Evolutionary conservation across 768 basidiomycete species (phyloP), one percentile per base, ranked within the genome.

Genomic region (Trametes villosa): DNA sequence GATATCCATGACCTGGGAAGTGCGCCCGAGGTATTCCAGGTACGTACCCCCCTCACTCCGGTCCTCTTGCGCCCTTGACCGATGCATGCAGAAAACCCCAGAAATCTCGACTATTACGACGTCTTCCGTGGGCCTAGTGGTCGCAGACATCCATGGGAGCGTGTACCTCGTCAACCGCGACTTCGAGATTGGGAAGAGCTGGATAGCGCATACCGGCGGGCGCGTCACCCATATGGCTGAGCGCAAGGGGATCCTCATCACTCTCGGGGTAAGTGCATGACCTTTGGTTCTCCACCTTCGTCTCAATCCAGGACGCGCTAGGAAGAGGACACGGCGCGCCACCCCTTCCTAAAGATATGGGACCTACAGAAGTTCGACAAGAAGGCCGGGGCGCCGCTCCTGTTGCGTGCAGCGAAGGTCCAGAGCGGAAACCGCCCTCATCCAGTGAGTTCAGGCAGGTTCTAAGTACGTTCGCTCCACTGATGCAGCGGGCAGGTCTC

Each of bases 221-320:
- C 78, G 92, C 34, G 92, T 94, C 18, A 93, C 91, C 9, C 93
- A 95, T 69, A 88, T 97, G 86, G 81, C 83, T 0, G 95, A 96
- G 74, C 82, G 83, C 48, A 86, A 85, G 65, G 91, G 90, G 0
- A 78, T 95, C 40, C 78, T 98, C 29, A 79, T 98, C n/a, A 93
- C 94, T 4, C 80, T 98, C 24, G 96, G 96, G 30, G 94, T 95
- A 68, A 51, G 91, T 24, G 9, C 31, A 4, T n/a, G 15, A 0
- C 0, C 12, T 13, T 20, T 15, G 15, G 9, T 30, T 20, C 29
- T 6, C 46, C 45, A 45, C 48, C 48, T 34, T 40, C 20, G 9
- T 11, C 9, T n/a, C n/a, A 13, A 54, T 42, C 20, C 15, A 6
- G 12, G 9, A n/a, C 15, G 3, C 40, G 8, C 3, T 69, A 94